Conservation (phyloP, 768 basidiomycete species). For the Suillus tomentosus region DNA sequence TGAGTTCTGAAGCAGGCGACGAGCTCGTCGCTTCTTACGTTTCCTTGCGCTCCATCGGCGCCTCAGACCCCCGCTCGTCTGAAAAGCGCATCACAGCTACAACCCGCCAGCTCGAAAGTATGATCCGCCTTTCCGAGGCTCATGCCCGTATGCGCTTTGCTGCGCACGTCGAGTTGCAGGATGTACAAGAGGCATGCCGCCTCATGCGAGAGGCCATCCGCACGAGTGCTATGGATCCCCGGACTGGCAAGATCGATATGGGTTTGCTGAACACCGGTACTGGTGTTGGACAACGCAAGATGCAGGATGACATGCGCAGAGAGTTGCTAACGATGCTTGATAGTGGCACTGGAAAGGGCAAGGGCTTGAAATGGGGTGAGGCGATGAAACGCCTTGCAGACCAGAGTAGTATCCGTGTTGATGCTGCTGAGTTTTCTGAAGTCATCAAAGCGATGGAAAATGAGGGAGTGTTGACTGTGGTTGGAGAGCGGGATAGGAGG, state of each 20-base stretch:
- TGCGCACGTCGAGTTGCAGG: constrained; percentile 78
- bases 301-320: constrained; percentile 88
- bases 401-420: constrained; percentile 85
- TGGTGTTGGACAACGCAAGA: constrained; percentile 78
- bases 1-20: constrained; percentile 81
- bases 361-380: constrained; percentile 80
- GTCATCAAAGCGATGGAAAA: constrained; percentile 77
- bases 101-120: constrained; percentile 93
- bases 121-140: constrained; percentile 95
- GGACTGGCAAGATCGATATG: constrained; percentile 97
- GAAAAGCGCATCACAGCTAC: constrained; percentile 98
- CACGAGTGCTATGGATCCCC: constrained; percentile 92
- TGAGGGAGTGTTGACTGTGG: constrained; percentile 83
- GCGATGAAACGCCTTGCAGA: constrained; percentile 75
- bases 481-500: constrained; percentile 85
- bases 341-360: constrained; percentile 46
- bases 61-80: constrained; percentile 76
- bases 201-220: constrained; percentile 96
- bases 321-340: constrained; percentile 74
- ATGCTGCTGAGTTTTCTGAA: constrained; percentile 77
- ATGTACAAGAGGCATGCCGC: constrained; percentile 90
- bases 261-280: constrained; percentile 94
- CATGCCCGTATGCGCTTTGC: constrained; percentile 97
- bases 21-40: constrained; percentile 91
- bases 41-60: constrained; percentile 89